Evolutionary conservation across 1,139 yeast genomes (phyloP), one percentile per base, ranked within the genome.

Genomic region (Citeromyces hawaiiensis): DNA sequence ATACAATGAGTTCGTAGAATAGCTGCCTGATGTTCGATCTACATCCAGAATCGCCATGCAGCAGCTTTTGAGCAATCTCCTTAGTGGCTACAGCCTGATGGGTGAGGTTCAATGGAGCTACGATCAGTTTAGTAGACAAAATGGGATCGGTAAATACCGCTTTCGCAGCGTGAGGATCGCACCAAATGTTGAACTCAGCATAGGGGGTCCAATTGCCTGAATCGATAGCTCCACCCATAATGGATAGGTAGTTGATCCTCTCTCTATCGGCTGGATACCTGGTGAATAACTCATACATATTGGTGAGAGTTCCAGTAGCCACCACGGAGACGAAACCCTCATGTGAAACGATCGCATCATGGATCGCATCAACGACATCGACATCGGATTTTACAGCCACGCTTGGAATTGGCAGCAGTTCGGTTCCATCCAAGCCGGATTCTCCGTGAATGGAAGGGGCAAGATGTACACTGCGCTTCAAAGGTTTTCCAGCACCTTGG

Each of bases 181-280:
- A 67, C 62, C 71, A 70, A 37, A 82, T 66, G 55, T 86, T 86
- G 63, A 83, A 86, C 53, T 86, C 95, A n/a, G 94, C 79, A 34
- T 57, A 58, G 19, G 61, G 52, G 4, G 65, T 61, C 42, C 82
- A 60, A 4, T 34, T 15, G 7, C 14, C 23, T 13, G 36, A 16
- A 23, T 18, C 13, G 36, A 34, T 34, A 0, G 79, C 82, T 2
- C 91, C 93, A 4, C 94, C 94, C 94, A 83, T 83, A 13, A 80
- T 65, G 5, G 85, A 66, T 13, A 83, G 53, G 42, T 58, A 67
- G 39, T 64, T 64, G 42, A 83, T 61, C 40, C 66, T 61, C 1
- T 54, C 39, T 42, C 58, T 66, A 15, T 72, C 47, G 10, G 72
- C 68, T 0, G 91, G 91, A 47, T 68, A 68, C 36, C 57, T 56